phyloP scores from a whole-genome alignment of 176 grass and related monocot genomes.

The Carex pumila region DNA sequence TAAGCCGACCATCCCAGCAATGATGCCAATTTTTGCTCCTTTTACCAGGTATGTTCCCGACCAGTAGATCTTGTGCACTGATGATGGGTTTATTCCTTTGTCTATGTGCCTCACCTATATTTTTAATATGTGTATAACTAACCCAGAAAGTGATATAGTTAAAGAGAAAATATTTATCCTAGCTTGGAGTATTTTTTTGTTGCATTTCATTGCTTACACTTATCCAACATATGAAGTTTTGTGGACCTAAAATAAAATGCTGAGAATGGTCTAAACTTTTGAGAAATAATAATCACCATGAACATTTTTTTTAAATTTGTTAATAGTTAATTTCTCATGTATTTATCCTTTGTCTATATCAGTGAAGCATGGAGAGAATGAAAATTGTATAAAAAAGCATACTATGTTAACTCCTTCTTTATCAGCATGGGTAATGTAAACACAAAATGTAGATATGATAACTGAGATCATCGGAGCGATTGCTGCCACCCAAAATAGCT shows the following conservation, averaged over 20 bases:
- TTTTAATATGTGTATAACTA: constrained; percentile 11
- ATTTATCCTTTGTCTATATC: not conserved
- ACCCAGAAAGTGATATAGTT: not conserved
- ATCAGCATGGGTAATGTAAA: constrained; percentile 85
- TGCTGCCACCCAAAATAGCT: constrained; percentile 82
- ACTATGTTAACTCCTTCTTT: constrained; percentile 78
- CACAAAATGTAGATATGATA: constrained; percentile 67
- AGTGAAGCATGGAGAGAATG: not conserved
- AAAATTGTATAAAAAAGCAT: constrained; percentile 24
- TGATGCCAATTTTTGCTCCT: constrained; percentile 65
- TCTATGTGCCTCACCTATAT: constrained; percentile 67
- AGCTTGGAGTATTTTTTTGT: not conserved
- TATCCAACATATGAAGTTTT: not conserved
- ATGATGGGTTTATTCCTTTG: constrained; percentile 73
- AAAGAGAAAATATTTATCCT: not conserved
- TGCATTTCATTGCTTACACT: not conserved
- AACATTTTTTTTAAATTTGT: not conserved
- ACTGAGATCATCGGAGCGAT: constrained; percentile 73
- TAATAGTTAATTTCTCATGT: not conserved
- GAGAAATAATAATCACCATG: not conserved
- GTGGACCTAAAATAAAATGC: not conserved
- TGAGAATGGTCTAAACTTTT: not conserved
- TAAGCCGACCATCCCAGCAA: constrained; percentile 69
- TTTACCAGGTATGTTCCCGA: constrained; percentile 37
- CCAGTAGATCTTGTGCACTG: constrained; percentile 51